Base-by-base conservation (phyloP, 169 alveolate species). In the Eimeria necatrix region DNA sequence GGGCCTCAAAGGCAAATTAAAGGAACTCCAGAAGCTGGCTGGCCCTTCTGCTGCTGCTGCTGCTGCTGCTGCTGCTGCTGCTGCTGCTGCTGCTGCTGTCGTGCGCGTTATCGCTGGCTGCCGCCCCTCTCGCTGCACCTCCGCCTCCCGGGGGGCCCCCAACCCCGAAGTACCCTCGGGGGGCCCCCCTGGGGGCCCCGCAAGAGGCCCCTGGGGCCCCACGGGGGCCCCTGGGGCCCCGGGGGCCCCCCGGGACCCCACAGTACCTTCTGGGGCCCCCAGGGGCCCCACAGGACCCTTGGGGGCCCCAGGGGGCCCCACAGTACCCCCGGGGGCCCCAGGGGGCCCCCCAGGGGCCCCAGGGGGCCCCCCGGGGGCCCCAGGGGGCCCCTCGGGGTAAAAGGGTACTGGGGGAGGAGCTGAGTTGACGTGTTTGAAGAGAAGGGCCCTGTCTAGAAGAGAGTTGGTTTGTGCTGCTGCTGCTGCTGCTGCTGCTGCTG, bases 361-460 rank as follows among this genome's bases (percentile, higher is more conserved):
- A 68, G 78, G 14, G 16, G n/a, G n/a, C n/a, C n/a, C n/a, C n/a
- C n/a, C n/a, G n/a, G n/a, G n/a, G n/a, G n/a, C n/a, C n/a, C n/a
- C n/a, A n/a, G n/a, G n/a, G n/a, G n/a, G n/a, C n/a, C n/a, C n/a
- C n/a, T n/a, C n/a, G n/a, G n/a, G n/a, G n/a, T n/a, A n/a, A n/a
- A n/a, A n/a, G n/a, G n/a, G n/a, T n/a, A n/a, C n/a, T 22, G 84
- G 84, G 56, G 84, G 53, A 24, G 59, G 84, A n/a, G 49, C 49
- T 5, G 76, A 10, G 20, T 64, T 24, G 8, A 64, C 76, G 20
- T 64, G 26, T n/a, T 20, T 64, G 26, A 64, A 64, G 8, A 64
- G 8, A 9, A 64, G 76, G 9, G 76, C 76, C 5, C 76, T 10
- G 5, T 48, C 5, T 48, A 46, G 26, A 41, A 4, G 86, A 71